Evolutionary conservation across 768 basidiomycete species (phyloP).

Genomic region (Kwoniella europaea): DNA sequence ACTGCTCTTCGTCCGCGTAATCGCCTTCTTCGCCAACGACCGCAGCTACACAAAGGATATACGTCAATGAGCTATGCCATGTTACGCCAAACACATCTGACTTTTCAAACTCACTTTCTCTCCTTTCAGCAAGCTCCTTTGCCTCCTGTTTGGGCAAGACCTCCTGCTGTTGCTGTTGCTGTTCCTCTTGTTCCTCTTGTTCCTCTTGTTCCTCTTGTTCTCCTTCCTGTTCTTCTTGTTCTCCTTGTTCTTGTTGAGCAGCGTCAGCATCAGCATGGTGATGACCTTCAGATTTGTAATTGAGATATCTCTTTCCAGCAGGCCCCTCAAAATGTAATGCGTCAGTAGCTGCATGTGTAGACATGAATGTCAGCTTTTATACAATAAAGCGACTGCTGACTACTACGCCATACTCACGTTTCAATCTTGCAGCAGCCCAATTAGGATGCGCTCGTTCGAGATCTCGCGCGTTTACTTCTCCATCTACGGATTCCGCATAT

Average conservation of each 20-base stretch:
- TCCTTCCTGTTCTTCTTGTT: neutral
- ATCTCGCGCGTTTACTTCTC: conserved; percentile 8
- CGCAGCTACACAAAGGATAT: conserved; percentile 10
- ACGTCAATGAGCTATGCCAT: neutral
- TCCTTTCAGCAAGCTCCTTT: neutral
- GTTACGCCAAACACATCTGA: too few relatives aligned
- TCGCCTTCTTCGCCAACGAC: conserved; percentile 8
- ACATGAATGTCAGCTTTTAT: neutral
- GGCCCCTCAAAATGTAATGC: conserved; percentile 11
- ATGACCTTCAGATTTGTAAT: neutral
- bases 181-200: neutral
- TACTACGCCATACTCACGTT: conserved; percentile 6
- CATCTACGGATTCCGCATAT: conserved; percentile 26
- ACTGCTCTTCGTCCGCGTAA: conserved; percentile 10
- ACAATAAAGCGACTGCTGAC: neutral
- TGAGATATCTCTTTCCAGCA: conserved; percentile 1
- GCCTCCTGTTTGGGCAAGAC: neutral
- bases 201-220: neutral
- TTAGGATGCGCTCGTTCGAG: conserved; percentile 19
- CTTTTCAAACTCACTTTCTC: neutral
- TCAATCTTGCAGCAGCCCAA: conserved; percentile 17
- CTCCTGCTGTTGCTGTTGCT: neutral
- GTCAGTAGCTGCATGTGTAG: conserved; percentile 3
- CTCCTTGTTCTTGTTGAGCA: neutral
- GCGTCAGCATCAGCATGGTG: neutral